Evolutionary conservation across 768 basidiomycete species (phyloP).

Genomic region (Gymnopilus junonius): DNA sequence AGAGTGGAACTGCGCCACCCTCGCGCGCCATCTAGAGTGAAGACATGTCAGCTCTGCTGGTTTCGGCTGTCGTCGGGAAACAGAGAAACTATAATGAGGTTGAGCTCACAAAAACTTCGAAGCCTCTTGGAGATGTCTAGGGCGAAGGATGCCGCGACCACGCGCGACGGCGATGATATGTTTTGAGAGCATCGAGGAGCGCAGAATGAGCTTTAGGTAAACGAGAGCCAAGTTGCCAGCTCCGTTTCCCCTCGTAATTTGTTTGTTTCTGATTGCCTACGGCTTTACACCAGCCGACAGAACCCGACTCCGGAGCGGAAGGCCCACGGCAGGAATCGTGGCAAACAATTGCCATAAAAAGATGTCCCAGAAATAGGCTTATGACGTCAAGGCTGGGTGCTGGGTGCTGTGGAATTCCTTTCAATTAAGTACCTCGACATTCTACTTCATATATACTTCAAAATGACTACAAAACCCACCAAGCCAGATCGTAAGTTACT

Average conservation of each 20-base stretch:
- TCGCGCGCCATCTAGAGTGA: slow-evolving; percentile 45
- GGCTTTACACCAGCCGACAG: background rate
- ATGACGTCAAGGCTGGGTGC: slow-evolving; percentile 5
- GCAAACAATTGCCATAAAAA: background rate
- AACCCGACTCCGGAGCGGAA: background rate
- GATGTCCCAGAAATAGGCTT: background rate
- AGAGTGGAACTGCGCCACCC: slow-evolving; percentile 69
- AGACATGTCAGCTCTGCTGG: slow-evolving; percentile 38
- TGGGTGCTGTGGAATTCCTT: background rate
- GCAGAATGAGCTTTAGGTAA: background rate
- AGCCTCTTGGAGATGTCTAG: slow-evolving; percentile 34
- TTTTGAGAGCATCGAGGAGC: slow-evolving; percentile 68
- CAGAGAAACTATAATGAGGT: background rate
- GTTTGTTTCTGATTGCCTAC: slow-evolving; percentile 15
- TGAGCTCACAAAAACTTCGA: slow-evolving; percentile 28
- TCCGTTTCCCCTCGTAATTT: slow-evolving; percentile 18
- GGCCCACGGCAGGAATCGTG: background rate
- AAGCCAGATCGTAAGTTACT: slow-evolving; percentile 16
- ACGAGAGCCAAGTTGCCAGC: slow-evolving; percentile 11
- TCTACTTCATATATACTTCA: background rate
- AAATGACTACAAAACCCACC: slow-evolving; percentile 12
- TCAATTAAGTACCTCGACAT: background rate
- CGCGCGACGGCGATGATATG: slow-evolving; percentile 69
- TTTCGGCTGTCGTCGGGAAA: slow-evolving; percentile 7
- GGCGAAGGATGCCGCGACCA: slow-evolving; percentile 53